phyloP scores from a whole-genome alignment of 106 monocot genomes.

The Apostasia shenzhenica region DNA sequence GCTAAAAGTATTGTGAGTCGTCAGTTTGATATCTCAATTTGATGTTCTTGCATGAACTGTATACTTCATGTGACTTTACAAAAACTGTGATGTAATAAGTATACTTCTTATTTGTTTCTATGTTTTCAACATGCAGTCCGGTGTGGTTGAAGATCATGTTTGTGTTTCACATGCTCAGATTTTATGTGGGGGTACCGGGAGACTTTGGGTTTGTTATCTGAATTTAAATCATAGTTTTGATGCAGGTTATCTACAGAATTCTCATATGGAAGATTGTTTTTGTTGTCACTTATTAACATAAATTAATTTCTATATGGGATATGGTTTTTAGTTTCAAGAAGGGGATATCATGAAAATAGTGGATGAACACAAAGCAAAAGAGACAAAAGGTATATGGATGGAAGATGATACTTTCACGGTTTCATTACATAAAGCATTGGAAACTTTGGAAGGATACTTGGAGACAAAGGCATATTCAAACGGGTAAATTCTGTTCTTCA shows the following conservation, averaged over 20 bases:
- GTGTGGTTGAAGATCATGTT: slow-evolving; percentile 38
- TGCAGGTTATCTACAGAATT: slow-evolving; percentile 33
- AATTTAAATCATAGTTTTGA: slow-evolving; percentile 24
- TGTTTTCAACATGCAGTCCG: slow-evolving; percentile 40
- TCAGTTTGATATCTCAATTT: neutral
- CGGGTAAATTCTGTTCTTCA: slow-evolving; percentile 30
- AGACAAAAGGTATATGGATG: slow-evolving; percentile 9
- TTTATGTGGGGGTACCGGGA: slow-evolving; percentile 56
- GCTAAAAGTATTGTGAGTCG: slow-evolving; percentile 50
- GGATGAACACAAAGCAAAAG: slow-evolving; percentile 38
- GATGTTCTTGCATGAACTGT: too few species aligned
- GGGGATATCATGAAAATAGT: slow-evolving; percentile 42
- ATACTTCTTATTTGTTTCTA: neutral
- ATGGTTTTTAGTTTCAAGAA: slow-evolving; percentile 59
- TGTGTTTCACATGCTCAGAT: slow-evolving; percentile 56
- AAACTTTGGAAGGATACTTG: slow-evolving; percentile 32
- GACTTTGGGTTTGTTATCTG: slow-evolving; percentile 83
- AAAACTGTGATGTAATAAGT: neutral
- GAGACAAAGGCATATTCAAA: slow-evolving; percentile 34
- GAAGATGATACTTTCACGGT: slow-evolving; percentile 28
- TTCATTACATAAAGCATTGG: slow-evolving; percentile 43
- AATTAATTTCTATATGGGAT: neutral
- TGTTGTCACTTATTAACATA: too few species aligned
- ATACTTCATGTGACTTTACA: neutral
- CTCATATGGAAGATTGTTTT: slow-evolving; percentile 7